phyloP scores from a whole-genome alignment of 345 rosid species.

The Eucalyptus virginea region DNA sequence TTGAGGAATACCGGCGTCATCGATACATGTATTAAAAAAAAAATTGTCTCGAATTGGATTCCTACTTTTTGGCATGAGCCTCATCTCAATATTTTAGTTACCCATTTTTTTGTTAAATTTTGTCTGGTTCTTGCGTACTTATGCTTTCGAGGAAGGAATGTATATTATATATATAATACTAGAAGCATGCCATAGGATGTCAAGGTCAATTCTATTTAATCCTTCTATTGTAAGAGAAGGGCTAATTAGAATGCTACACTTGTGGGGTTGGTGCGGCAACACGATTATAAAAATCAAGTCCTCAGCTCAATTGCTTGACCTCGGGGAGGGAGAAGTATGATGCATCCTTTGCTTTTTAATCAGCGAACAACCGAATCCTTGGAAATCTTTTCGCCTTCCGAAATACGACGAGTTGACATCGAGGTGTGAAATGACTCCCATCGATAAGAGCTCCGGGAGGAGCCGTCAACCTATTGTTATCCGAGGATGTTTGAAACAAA shows the following conservation, averaged over 20 bases:
- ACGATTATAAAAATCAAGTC: not conserved
- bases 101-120: not conserved
- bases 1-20: not conserved
- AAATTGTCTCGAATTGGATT: not conserved
- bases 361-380: not conserved
- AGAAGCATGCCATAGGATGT: not conserved
- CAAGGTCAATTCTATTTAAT: not conserved
- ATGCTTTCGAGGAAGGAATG: not conserved
- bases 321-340: not conserved
- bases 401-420: not conserved
- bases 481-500: no score
- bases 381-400: not conserved
- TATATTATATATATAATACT: not conserved
- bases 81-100: not conserved
- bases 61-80: not conserved
- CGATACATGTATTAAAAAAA: not conserved
- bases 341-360: not conserved
- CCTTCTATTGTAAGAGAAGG: not conserved
- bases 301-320: not conserved
- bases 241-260: not conserved
- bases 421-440: not conserved
- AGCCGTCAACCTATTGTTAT: not conserved
- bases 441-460: not conserved
- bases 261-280: not conserved
- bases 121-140: not conserved